Base-by-base conservation (phyloP, 2,329 filamentous ascomycete species). In the Paracamarosporium sp. region DNA sequence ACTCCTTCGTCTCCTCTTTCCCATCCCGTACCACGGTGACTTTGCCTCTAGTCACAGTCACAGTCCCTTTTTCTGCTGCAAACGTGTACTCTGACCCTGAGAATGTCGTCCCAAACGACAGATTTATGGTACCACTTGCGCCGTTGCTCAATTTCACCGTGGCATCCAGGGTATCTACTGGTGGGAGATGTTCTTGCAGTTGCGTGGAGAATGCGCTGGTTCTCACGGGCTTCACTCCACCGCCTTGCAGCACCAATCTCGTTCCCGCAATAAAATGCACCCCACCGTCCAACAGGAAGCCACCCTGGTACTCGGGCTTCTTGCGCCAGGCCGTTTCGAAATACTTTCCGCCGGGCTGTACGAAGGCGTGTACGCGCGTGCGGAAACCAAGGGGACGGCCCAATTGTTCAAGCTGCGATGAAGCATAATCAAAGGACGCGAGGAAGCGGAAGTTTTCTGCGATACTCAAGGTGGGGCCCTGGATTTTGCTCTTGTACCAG, bases 381-480 rank as follows among this genome's bases (percentile, higher is more conserved):
- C 79, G 76, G 72, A 90, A 89, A 13, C 83, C 78, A 2, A 85
- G 76, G 1, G 88, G 71, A 59, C 80, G 81, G 11, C 86, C 86
- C 1, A 89, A 76, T 46, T 80, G 76, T 59, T 81, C 72, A 8
- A 86, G 75, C 61, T 83, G 78, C 53, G 80, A 65, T 0, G 78
- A 76, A 0, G 81, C 89, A 64, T 83, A 84, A 12, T 74, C 56
- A 68, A 86, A 87, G 11, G 80, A 79, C 28, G 83, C 79, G 54
- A 85, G 74, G 77, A 87, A 92, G 50, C 90, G 84, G 70, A 86
- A 90, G 76, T 93, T 92, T 75, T 93, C 91, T 0, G 89, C 90
- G 3, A 93, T 69, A 5, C 59, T 54, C 57, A 73, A 73, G 12
- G 59, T 67, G 82, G 83, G 50, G 76, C 77, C 50, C 62, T 71